phyloP scores from a whole-genome alignment of 371 early-diverging fungal genomes.

The Fennellomyces sp. region DNA sequence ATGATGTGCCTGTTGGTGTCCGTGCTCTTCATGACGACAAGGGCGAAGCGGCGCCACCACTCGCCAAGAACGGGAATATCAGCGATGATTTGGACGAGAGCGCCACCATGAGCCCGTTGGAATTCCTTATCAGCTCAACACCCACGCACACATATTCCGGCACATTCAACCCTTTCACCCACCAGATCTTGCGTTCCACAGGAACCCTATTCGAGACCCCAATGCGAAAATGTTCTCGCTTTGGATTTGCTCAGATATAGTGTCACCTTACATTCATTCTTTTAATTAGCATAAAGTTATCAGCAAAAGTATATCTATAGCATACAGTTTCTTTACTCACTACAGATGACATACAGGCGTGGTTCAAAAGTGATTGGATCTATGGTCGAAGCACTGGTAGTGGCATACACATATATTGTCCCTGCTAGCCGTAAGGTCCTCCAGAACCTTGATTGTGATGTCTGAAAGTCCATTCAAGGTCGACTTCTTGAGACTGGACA shows the following conservation, averaged over 20 bases:
- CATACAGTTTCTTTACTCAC: too few species aligned
- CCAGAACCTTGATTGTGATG: too few species aligned
- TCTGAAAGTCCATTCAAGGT: too few species aligned
- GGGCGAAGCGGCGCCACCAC: background rate
- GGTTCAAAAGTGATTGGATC: too few species aligned
- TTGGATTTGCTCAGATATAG: conserved; percentile 51
- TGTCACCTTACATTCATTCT: background rate
- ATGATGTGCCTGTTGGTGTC: conserved; percentile 40
- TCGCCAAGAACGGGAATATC: background rate
- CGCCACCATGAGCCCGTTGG: conserved; percentile 27
- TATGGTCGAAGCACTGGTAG: too few species aligned
- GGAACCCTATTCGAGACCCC: conserved; percentile 36
- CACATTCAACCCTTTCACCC: conserved; percentile 47
- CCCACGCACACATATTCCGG: conserved; percentile 41
- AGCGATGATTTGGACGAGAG: conserved; percentile 11
- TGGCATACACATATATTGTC: too few species aligned
- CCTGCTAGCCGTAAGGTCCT: too few species aligned
- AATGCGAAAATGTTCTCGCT: conserved; percentile 47
- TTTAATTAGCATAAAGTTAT: background rate
- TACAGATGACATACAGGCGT: too few species aligned
- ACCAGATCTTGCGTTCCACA: conserved; percentile 35
- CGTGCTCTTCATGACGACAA: conserved; percentile 27
- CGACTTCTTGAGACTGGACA: too few species aligned
- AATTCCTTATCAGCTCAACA: conserved; percentile 36
- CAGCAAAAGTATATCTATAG: too few species aligned